Evolutionary conservation across 73 alveolate species (phyloP), one percentile per base, ranked within the genome.

Genomic region (Paraurostyla sp.): DNA sequence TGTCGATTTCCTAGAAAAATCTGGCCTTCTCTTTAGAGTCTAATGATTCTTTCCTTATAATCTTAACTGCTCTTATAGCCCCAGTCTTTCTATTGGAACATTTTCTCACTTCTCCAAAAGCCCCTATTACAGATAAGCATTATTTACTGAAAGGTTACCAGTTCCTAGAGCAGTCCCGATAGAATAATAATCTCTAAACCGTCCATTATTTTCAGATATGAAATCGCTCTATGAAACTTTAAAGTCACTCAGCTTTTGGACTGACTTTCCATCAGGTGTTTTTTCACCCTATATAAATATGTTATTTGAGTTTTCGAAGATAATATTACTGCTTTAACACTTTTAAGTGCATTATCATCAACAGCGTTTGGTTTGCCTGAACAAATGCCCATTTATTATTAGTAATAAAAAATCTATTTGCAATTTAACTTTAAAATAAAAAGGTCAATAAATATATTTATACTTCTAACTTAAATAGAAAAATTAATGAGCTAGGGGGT

Each of bases 1-100:
- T 94, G 60, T 91, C 93, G 45, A 94, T 94, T 94, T 94, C 92
- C 40, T 85, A 57, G 73, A 94, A 81, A 46, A 94, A 94, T 50
- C 91, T 32, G 16, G 40, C 59, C 46, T 76, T 59, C 41, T 93
- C 94, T 32, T 57, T 82, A 23, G 88, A 71, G n/a, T 81, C 75
- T 29, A 92, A 90, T 22, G 76, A 48, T 35, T 73, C 93, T 60
- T 92, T 89, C 45, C 71, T 73, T 40, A 92, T 84, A 11, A 92
- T 90, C 71, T 92, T 92, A 11, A 83, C 93, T 30, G 97, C 97
- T 54, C 97, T 38, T 23, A 41, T 75, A 43, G 90, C 51, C 43
- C 89, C 88, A 23, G 94, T 80, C 50, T 89, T 73, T 42, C 85
- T 89, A 65, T 89, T 76, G 35, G 80, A 36, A 41, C 94, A 89